Evolutionary conservation across 768 basidiomycete species (phyloP).

Genomic region (Boletus patriciae): DNA sequence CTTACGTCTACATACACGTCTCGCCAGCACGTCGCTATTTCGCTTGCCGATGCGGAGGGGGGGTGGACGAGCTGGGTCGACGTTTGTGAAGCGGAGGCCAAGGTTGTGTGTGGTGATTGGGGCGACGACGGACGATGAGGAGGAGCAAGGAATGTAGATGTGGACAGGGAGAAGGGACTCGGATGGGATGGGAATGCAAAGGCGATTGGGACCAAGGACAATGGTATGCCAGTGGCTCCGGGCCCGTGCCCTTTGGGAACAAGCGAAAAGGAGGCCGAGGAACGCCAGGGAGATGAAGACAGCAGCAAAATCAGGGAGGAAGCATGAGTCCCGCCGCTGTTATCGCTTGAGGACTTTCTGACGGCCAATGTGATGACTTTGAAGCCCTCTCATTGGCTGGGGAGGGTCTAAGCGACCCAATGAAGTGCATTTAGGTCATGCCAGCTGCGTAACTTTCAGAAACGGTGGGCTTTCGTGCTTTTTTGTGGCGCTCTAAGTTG

Average conservation of each 20-base stretch:
- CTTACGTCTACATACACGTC: no score
- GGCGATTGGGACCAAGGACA: background rate
- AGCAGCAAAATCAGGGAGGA: constrained; percentile 64
- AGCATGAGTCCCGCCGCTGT: constrained; percentile 60
- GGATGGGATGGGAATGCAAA: background rate
- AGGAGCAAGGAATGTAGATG: background rate
- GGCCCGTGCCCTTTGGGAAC: background rate
- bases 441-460: no score
- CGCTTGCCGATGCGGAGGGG: background rate
- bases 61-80: constrained; percentile 1
- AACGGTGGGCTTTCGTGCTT: no score
- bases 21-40: no score
- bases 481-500: no score
- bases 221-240: background rate
- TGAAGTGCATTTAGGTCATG: no score
- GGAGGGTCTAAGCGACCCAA: no score
- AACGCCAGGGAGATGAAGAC: constrained; percentile 10
- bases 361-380: no score
- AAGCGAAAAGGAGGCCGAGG: no score
- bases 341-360: no score
- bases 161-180: no score
- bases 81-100: constrained; percentile 1
- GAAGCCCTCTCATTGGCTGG: no score
- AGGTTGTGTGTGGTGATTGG: constrained; percentile 53
- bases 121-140: constrained; percentile 49